Evolutionary conservation across 2,329 filamentous ascomycete genomes (phyloP).

Genomic region (Monilinia laxa): DNA sequence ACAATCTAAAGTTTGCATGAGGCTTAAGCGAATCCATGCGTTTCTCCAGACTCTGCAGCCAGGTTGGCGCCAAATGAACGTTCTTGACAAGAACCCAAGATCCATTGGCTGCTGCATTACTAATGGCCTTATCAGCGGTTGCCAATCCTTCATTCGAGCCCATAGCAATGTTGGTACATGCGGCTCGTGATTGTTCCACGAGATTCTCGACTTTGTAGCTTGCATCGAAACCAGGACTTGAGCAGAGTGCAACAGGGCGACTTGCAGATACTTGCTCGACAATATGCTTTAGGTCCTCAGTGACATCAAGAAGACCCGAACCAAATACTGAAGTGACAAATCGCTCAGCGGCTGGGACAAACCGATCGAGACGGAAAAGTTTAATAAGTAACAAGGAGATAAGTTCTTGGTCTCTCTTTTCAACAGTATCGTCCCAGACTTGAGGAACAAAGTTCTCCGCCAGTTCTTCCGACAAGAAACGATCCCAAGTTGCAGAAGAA

Average conservation of each 20-base stretch:
- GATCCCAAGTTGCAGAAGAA: slow-evolving; percentile 67
- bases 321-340: slow-evolving; percentile 88
- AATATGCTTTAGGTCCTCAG: slow-evolving; percentile 81
- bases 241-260: slow-evolving; percentile 86
- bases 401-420: slow-evolving; percentile 72
- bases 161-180: slow-evolving; percentile 98
- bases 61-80: slow-evolving; percentile 91
- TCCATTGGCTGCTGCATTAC: slow-evolving; percentile 84
- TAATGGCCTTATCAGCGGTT: slow-evolving; percentile 92
- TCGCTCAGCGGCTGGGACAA: slow-evolving; percentile 88
- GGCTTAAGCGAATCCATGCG: slow-evolving; percentile 93
- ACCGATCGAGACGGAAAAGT: slow-evolving; percentile 90
- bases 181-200: slow-evolving; percentile 77
- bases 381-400: slow-evolving; percentile 88
- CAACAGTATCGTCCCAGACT: slow-evolving; percentile 66
- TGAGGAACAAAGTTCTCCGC: slow-evolving; percentile 81
- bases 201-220: slow-evolving; percentile 98
- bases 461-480: slow-evolving; percentile 80
- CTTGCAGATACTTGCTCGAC: slow-evolving; percentile 81
- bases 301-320: slow-evolving; percentile 74
- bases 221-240: slow-evolving; percentile 94
- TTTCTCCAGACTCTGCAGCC: slow-evolving; percentile 97
- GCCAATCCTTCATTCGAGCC: slow-evolving; percentile 92
- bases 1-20: slow-evolving; percentile 87
- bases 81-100: slow-evolving; percentile 99